These are phyloP conservation scores for Viola odorata DNA, from an alignment of 345 rosid genomes.

Conservation along the genomic window DNA sequence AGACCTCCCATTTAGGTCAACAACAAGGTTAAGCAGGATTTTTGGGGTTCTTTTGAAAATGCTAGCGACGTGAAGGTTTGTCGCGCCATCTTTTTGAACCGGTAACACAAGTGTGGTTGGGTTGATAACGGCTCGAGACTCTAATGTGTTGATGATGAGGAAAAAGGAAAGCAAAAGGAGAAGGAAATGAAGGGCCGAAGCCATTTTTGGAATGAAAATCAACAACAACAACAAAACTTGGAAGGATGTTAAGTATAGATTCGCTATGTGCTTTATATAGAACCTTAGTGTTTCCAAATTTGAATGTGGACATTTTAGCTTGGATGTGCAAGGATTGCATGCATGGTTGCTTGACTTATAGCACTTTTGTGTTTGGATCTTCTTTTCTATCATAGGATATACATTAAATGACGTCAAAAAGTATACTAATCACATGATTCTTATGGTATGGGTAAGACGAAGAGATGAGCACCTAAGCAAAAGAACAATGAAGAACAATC, in stretches of 20 bases:
- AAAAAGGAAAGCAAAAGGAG: constrained; percentile 8
- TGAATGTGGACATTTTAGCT: too few species aligned
- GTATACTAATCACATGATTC: constrained; percentile 13
- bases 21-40: too few species aligned
- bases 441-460: constrained; percentile 5
- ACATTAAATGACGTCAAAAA: not conserved
- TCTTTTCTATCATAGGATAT: not conserved
- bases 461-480: constrained; percentile 6
- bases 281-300: too few species aligned
- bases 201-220: too few species aligned
- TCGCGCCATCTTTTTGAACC: constrained; percentile 12
- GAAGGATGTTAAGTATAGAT: too few species aligned
- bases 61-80: constrained; percentile 21
- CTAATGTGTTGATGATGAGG: not conserved
- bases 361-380: too few species aligned
- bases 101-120: constrained; percentile 23
- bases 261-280: too few species aligned
- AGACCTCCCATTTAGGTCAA: constrained; percentile 23
- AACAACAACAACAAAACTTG: too few species aligned
- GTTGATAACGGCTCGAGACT: constrained; percentile 7
- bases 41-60: constrained; percentile 23
- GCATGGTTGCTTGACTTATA: too few species aligned
- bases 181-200: not conserved
- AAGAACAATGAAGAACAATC: too few species aligned
- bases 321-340: too few species aligned